Percentiles rank a stretch among this genome's conserved stretches.
Evolutionary conservation across 2,329 filamentous ascomycete species (phyloP).

Genomic region (Penicillium sp.): DNA sequence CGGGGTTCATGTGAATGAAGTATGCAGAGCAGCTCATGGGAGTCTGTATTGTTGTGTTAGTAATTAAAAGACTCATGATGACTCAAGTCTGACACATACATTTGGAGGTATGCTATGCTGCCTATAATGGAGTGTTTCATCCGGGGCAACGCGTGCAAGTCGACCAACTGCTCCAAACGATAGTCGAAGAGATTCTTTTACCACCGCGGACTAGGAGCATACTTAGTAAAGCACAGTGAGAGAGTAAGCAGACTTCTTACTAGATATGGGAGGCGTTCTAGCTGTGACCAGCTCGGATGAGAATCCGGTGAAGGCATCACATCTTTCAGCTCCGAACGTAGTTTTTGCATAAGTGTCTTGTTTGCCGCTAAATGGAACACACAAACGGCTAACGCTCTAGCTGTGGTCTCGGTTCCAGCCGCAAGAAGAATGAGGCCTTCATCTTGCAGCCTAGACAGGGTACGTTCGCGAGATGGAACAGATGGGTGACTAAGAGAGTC

Average conservation of each 20-base stretch:
- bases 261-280: slow-evolving; percentile 22
- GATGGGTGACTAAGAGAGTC: not conserved
- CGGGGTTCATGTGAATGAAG: not conserved
- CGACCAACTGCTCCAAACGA: not conserved
- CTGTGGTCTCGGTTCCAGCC: slow-evolving; percentile 36
- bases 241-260: too few relatives aligned
- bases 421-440: slow-evolving; percentile 28
- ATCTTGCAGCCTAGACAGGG: slow-evolving; percentile 25
- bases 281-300: slow-evolving; percentile 6
- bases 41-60: not conserved
- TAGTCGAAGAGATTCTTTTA: slow-evolving; percentile 17
- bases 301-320: slow-evolving; percentile 19
- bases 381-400: slow-evolving; percentile 25
- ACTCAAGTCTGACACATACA: not conserved
- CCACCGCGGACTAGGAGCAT: slow-evolving; percentile 7
- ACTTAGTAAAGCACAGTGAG: not conserved
- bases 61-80: not conserved
- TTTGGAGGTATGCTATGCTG: slow-evolving; percentile 4
- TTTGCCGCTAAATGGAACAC: slow-evolving; percentile 27
- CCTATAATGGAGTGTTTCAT: not conserved
- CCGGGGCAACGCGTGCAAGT: slow-evolving; percentile 3
- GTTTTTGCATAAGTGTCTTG: slow-evolving; percentile 11
- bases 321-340: slow-evolving; percentile 28
- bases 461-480: not conserved
- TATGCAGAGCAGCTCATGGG: slow-evolving; percentile 3